These are phyloP conservation scores for Astragalus glycyphyllos DNA, from an alignment of 306 rosid genomes.

Conservation along the genomic window DNA sequence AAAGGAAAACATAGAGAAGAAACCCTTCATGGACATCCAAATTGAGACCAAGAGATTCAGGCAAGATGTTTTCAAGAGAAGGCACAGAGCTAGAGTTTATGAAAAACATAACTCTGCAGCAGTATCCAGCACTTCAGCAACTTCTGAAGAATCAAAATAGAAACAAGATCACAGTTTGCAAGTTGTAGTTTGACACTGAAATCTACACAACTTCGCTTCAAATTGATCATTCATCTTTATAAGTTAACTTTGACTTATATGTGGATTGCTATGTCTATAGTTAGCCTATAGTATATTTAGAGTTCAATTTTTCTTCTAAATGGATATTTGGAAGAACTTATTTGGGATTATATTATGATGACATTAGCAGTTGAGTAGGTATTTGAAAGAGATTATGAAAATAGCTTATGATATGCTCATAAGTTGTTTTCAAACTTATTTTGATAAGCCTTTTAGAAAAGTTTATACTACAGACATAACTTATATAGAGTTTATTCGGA, in stretches of 20 bases:
- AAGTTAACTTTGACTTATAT: constrained; percentile 18
- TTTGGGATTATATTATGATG: background rate
- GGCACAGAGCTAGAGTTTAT: constrained; percentile 75
- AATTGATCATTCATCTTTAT: constrained; percentile 36
- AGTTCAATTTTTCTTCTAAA: constrained; percentile 16
- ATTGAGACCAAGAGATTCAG: constrained; percentile 86
- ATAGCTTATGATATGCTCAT: background rate
- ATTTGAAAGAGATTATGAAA: constrained; percentile 2
- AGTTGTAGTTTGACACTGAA: constrained; percentile 35
- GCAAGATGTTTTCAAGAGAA: constrained; percentile 93
- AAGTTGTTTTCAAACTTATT: background rate
- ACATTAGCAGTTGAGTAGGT: background rate
- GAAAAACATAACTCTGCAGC: constrained; percentile 47
- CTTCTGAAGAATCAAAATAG: background rate
- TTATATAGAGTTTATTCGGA: background rate
- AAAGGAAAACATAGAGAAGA: constrained; percentile 76
- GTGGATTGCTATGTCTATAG: constrained; percentile 35
- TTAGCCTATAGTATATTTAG: constrained; percentile 36
- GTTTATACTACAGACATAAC: constrained; percentile 10
- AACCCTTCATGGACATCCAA: constrained; percentile 79
- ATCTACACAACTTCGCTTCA: constrained; percentile 27
- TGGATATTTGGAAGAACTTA: background rate
- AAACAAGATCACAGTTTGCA: constrained; percentile 29
- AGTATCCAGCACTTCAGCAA: constrained; percentile 35
- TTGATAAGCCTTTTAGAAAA: background rate